phyloP scores from a whole-genome alignment of 2,329 filamentous ascomycete species.

The Calonectria naviculata region DNA sequence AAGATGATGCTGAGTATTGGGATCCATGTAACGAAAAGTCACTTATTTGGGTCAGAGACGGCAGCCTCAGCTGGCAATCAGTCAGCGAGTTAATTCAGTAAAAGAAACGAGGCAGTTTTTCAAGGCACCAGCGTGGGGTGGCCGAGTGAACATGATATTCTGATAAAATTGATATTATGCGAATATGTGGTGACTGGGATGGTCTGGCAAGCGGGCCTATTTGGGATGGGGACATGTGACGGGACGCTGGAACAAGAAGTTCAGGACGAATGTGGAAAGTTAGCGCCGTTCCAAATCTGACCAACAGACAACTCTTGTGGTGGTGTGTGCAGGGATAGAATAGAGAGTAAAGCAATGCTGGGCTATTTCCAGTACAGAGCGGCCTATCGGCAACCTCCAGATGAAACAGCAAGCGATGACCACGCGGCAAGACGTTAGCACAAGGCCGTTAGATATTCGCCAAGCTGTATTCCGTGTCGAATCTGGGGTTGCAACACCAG shows the following conservation, averaged over 20 bases:
- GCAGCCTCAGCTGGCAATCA: neutral
- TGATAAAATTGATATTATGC: no score
- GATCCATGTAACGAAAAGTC: no score
- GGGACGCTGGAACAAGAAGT: no score
- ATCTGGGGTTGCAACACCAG: neutral
- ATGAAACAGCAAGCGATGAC: neutral
- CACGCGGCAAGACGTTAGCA: neutral
- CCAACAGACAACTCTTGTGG: neutral
- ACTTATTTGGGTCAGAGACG: neutral
- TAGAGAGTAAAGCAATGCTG: neutral
- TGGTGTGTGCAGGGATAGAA: neutral
- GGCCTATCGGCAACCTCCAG: neutral
- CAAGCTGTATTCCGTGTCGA: neutral
- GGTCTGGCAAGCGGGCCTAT: no score
- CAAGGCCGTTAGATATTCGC: neutral
- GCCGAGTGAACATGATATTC: neutral
- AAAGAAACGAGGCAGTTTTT: neutral
- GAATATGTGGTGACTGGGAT: no score
- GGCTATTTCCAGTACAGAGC: neutral
- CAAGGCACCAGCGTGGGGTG: no score
- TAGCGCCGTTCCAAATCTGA: no score
- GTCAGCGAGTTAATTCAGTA: no score
- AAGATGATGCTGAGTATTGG: neutral
- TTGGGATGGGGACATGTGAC: no score
- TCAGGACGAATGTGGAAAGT: no score